These are phyloP conservation scores for Fusarium hainanense DNA, from an alignment of 2,329 filamentous ascomycete genomes.

Conservation along the genomic window DNA sequence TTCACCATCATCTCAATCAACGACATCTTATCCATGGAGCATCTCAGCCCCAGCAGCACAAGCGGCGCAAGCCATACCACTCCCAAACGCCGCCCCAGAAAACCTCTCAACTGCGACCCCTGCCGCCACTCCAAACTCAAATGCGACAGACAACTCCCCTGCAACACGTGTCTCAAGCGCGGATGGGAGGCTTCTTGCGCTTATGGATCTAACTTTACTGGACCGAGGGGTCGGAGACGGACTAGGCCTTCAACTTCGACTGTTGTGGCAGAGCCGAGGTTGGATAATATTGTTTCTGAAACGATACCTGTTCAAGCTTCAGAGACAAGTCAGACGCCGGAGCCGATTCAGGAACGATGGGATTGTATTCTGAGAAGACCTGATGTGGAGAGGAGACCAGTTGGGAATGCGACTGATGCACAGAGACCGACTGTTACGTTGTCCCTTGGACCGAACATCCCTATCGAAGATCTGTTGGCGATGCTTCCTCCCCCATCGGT, in stretches of 20 bases:
- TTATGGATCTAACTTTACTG: constrained; percentile 7
- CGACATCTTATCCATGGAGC: background rate
- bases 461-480: background rate
- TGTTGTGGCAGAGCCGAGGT: background rate
- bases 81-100: constrained; percentile 8
- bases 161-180: constrained; percentile 14
- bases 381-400: background rate
- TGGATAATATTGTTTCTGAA: background rate
- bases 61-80: background rate
- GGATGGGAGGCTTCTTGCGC: constrained; percentile 16
- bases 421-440: background rate
- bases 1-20: background rate
- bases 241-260: background rate
- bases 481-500: constrained; percentile 4
- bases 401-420: background rate
- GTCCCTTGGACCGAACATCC: background rate
- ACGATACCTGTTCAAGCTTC: background rate
- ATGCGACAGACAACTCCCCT: constrained; percentile 22
- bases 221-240: fast-evolving
- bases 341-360: constrained; percentile 22
- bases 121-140: constrained; percentile 21
- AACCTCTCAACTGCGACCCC: constrained; percentile 21
- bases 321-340: background rate
- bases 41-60: background rate
- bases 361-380: constrained; percentile 2